phyloP scores from a whole-genome alignment of 768 basidiomycete genomes.

The Chiua virens region DNA sequence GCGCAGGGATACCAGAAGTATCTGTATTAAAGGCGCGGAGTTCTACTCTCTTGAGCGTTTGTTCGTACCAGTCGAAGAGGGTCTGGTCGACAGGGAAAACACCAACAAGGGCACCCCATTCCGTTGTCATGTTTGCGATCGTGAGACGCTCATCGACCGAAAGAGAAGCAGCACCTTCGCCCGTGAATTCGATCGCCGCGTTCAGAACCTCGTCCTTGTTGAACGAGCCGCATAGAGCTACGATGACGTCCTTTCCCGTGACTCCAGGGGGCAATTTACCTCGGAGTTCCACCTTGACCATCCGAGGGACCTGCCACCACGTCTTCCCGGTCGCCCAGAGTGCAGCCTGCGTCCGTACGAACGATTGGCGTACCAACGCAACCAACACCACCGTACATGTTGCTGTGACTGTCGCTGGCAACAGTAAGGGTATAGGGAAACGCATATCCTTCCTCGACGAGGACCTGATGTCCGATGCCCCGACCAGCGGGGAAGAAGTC shows the following conservation, averaged over 20 bases:
- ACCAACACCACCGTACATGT: conserved; percentile 98
- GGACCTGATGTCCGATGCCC: conserved; percentile 96
- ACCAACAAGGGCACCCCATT: conserved; percentile 97
- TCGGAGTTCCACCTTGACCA: conserved; percentile 90
- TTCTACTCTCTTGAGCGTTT: conserved; percentile 68
- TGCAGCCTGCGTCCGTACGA: conserved; percentile 89
- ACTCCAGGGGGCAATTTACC: conserved; percentile 85
- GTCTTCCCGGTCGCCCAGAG: conserved; percentile 98
- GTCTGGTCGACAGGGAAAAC: conserved; percentile 91
- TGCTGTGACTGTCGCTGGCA: conserved; percentile 94
- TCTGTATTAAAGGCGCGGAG: conserved; percentile 66
- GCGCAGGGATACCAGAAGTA: conserved; percentile 55
- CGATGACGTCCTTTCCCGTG: conserved; percentile 97
- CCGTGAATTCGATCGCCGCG: conserved; percentile 94
- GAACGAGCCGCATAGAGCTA: conserved; percentile 94
- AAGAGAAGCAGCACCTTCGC: conserved; percentile 78
- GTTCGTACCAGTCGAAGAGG: conserved; percentile 85
- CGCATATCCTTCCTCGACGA: conserved; percentile 98
- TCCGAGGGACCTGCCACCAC: conserved; percentile 99
- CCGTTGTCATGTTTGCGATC: conserved; percentile 99
- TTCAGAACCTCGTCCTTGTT: conserved; percentile 97
- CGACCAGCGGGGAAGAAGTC: conserved; percentile 98
- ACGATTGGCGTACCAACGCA: conserved; percentile 98
- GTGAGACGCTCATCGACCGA: conserved; percentile 91
- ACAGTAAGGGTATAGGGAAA: conserved; percentile 96